Evolutionary conservation across 1,284 basidiomycete genomes (phyloP).

Genomic region (Limonomyces culmigenus): DNA sequence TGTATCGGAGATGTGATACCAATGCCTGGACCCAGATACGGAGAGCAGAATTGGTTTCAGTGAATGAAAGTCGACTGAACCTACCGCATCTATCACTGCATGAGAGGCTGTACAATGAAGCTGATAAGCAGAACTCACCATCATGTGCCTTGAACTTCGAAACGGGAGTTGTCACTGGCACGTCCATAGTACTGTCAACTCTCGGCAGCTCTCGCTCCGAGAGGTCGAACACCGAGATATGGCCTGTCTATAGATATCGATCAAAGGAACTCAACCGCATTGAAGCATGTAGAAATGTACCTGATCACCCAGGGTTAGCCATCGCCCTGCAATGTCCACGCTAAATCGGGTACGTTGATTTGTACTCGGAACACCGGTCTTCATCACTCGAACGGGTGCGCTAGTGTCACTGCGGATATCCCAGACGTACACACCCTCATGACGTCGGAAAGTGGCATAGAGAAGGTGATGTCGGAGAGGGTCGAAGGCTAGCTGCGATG

Average conservation of each 20-base stretch:
- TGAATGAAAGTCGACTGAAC: slow-evolving; percentile 48
- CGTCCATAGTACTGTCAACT: background rate
- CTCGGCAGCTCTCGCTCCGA: slow-evolving; percentile 4
- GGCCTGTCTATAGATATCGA: slow-evolving; percentile 12
- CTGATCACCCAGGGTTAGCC: slow-evolving; percentile 56
- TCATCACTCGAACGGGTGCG: slow-evolving; percentile 19
- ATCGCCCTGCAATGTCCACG: slow-evolving; percentile 54
- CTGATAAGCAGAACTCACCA: slow-evolving; percentile 16
- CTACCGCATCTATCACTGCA: slow-evolving; percentile 32
- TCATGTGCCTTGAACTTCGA: slow-evolving; percentile 23
- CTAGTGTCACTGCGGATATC: slow-evolving; percentile 56
- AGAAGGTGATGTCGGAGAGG: slow-evolving; percentile 53
- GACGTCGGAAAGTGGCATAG: slow-evolving; percentile 64
- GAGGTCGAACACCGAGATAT: slow-evolving; percentile 28
- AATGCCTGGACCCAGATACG: slow-evolving; percentile 53
- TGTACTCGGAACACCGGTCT: slow-evolving; percentile 18
- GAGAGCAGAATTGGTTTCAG: slow-evolving; percentile 31
- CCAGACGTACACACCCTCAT: slow-evolving; percentile 53
- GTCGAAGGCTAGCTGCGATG: slow-evolving; percentile 60
- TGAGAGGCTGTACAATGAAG: background rate
- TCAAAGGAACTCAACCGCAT: slow-evolving; percentile 1
- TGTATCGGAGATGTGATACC: too few species aligned
- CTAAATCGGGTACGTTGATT: slow-evolving; percentile 74
- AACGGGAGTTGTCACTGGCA: slow-evolving; percentile 8
- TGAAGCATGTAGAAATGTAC: slow-evolving; percentile 20